Evolutionary conservation across 352 stramenopile species (phyloP).

Genomic region (Pythium aristosporum): DNA sequence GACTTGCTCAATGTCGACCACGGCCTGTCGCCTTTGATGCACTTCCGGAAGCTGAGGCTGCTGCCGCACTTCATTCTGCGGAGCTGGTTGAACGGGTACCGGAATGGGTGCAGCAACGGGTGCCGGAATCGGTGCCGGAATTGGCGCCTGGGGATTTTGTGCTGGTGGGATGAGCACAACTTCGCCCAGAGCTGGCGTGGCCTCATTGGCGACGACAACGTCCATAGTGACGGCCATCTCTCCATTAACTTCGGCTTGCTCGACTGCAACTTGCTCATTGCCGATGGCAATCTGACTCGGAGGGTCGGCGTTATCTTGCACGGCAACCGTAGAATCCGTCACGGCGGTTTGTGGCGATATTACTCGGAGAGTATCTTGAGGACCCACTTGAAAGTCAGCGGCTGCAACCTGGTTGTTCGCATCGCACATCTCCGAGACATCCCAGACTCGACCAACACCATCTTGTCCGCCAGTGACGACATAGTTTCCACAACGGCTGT

Average conservation of each 20-base stretch:
- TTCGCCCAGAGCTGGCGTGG: background rate
- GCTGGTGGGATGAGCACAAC: background rate
- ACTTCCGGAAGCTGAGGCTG: constrained; percentile 26
- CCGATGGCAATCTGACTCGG: background rate
- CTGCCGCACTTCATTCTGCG: constrained; percentile 6
- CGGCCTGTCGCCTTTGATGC: constrained; percentile 12
- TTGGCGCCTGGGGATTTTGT: background rate
- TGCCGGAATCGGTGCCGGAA: background rate
- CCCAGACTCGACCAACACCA: constrained; percentile 85
- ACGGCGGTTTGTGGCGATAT: background rate
- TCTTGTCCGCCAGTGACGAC: constrained; percentile 92
- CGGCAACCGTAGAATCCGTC: background rate
- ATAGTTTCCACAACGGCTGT: constrained; percentile 65
- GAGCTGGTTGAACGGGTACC: background rate
- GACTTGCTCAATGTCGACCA: constrained; percentile 23
- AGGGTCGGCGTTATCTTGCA: background rate
- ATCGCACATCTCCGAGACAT: constrained; percentile 35
- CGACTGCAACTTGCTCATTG: background rate
- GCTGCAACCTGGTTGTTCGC: constrained; percentile 13
- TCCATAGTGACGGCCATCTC: background rate
- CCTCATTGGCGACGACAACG: background rate
- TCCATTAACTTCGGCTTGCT: background rate
- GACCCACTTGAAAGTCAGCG: constrained; percentile 18
- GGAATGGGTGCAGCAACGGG: background rate
- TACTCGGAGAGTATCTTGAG: constrained; percentile 5